These are phyloP conservation scores for Trypanosoma avium DNA, from an alignment of 208 protist genomes.

Conservation along the genomic window DNA sequence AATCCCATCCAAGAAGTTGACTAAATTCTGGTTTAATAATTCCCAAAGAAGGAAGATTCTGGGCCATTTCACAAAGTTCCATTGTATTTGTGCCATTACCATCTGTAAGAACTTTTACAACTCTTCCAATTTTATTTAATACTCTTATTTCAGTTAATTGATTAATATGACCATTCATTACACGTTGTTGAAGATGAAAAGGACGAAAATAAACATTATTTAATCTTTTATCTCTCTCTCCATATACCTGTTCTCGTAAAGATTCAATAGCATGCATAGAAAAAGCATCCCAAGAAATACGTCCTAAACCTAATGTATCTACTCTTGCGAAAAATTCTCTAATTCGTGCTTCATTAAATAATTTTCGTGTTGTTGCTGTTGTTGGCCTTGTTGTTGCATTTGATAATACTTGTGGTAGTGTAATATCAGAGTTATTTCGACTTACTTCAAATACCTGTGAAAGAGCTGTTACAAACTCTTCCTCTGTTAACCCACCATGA, in stretches of 20 bases:
- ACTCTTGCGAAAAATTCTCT: conserved; percentile 39
- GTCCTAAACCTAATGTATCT: conserved; percentile 39
- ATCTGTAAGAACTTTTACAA: conserved; percentile 34
- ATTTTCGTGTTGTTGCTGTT: no score
- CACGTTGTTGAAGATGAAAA: conserved; percentile 33
- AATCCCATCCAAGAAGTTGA: conserved; percentile 36
- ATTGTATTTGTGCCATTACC: conserved; percentile 24
- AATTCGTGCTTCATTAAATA: conserved; percentile 25
- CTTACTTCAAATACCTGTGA: conserved; percentile 14
- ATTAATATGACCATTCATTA: conserved; percentile 21
- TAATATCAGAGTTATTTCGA: conserved; percentile 1
- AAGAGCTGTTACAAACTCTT: conserved; percentile 28
- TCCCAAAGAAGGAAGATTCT: conserved; percentile 27
- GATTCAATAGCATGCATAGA: conserved; percentile 52
- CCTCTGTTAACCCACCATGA: conserved; percentile 24
- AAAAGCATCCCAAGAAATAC: conserved; percentile 54
- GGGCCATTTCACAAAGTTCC: conserved; percentile 22
- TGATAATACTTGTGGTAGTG: no score
- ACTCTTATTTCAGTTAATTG: conserved; percentile 26
- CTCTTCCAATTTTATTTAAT: conserved; percentile 24
- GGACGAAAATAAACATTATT: conserved; percentile 26
- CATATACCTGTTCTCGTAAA: background rate
- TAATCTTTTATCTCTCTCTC: background rate
- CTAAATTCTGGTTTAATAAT: conserved; percentile 22
- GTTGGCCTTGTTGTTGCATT: no score